These are phyloP conservation scores for Picochlorum sp. DNA, from an alignment of 139 green algal species.

Conservation along the genomic window DNA sequence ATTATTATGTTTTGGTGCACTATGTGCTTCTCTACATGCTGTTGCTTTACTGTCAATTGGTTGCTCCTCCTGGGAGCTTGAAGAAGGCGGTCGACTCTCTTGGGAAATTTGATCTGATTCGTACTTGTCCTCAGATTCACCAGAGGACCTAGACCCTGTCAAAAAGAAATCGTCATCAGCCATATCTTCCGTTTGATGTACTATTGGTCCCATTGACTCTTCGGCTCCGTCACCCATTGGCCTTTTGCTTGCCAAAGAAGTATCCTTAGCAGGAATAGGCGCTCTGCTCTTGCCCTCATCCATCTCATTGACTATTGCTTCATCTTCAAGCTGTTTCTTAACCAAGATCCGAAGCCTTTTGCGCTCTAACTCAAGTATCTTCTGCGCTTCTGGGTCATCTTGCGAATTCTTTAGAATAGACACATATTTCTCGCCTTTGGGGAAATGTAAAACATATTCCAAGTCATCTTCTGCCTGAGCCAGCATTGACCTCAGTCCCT, in stretches of 20 bases:
- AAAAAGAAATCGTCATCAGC: constrained; percentile 39
- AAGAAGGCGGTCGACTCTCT: too few species aligned
- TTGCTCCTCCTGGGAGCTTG: too few species aligned
- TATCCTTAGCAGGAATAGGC: too few species aligned
- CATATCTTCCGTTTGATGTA: neutral
- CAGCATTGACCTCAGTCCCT: constrained; percentile 3
- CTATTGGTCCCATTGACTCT: neutral
- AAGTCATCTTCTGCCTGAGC: constrained; percentile 42
- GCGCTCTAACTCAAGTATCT: constrained; percentile 37
- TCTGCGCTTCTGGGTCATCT: constrained; percentile 37
- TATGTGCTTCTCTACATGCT: too few species aligned
- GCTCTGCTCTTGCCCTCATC: too few species aligned
- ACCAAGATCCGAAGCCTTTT: constrained; percentile 37
- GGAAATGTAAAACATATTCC: constrained; percentile 77
- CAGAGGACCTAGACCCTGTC: too few species aligned
- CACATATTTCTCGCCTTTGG: constrained; percentile 77
- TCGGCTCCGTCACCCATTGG: neutral
- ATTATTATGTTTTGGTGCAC: too few species aligned
- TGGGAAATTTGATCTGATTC: constrained; percentile 4
- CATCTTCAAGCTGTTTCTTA: constrained; percentile 25
- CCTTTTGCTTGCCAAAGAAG: neutral
- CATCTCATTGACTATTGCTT: constrained; percentile 51
- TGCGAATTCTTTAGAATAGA: constrained; percentile 43
- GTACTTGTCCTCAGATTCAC: neutral
- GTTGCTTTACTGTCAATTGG: too few species aligned